Evolutionary conservation across 2,329 filamentous ascomycete genomes (phyloP), one percentile per base, ranked within the genome.

Genomic region (Thielaviopsis musarum): DNA sequence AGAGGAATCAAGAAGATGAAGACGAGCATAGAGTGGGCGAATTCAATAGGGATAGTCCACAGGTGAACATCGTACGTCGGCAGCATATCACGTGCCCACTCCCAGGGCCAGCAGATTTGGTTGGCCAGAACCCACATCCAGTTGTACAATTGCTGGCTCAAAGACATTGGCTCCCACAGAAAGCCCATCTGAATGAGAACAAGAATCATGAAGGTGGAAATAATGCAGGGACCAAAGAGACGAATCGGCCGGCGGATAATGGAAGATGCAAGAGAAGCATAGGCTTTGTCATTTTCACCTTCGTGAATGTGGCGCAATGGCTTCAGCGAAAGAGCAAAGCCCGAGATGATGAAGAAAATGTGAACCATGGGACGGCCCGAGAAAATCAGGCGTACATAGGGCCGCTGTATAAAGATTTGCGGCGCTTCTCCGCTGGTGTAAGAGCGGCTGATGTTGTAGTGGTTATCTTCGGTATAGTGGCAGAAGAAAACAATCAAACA

Each of bases 31-130:
- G 78, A 81, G 66, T 76, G 78, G 61, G 77, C 73, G 65, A 80
- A 81, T 66, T 83, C 80, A 54, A 81, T 74, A 2, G 80, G 80
- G 52, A 83, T 82, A 5, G 81, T 83, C 80, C 80, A 83, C 24
- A 83, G 68, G 62, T 83, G 80, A 26, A 78, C 73, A 64, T 82
- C 78, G 64, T 81, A 80, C 6, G 45, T 56, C 22, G 57, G 57
- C n/a, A 59, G 24, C 57, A 56, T 62, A 49, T 62, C 57, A 22
- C 58, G 59, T 7, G 58, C 28, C 60, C 60, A 62, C 38, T 61
- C 63, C 62, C 63, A 65, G 61, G 56, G 66, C 62, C 58, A 66
- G 59, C 58, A 65, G 57, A 61, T 61, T 61, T 59, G 57, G 59
- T 61, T 55, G 28, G 58, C 48, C 3, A 53, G 21, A 4, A 74